A percentile compares a stretch with the other conserved stretches of the same genome.
Conservation (phyloP, 225 moss, liverwort and hornwort genomes). For the Bryum argenteum region DNA sequence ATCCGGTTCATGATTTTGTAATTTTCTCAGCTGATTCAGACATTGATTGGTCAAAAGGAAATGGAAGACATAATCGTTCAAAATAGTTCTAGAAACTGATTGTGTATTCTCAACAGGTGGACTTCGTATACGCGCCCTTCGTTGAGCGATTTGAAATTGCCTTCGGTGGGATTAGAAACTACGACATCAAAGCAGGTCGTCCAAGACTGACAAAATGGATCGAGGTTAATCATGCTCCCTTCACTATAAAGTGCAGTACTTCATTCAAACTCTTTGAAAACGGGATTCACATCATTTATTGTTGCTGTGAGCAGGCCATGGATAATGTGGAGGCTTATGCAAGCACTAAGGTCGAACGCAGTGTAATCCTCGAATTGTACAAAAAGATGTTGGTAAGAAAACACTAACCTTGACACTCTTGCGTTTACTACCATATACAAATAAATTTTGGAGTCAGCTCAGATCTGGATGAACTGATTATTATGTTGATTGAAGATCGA, state of each 20-base stretch:
- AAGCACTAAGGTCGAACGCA: slow-evolving; percentile 42
- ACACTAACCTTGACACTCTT: background rate
- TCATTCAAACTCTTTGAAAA: background rate
- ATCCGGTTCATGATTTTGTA: no score
- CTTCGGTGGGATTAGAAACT: slow-evolving; percentile 37
- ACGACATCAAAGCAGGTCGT: slow-evolving; percentile 41
- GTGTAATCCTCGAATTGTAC: slow-evolving; percentile 38
- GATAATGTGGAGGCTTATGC: slow-evolving; percentile 44
- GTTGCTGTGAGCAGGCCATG: slow-evolving; percentile 37
- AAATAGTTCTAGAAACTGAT: background rate
- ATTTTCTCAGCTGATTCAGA: no score
- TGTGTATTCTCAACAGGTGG: slow-evolving; percentile 33
- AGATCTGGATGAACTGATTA: no score
- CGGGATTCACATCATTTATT: background rate
- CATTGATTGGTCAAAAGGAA: background rate
- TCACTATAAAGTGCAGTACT: background rate
- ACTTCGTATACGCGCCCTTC: slow-evolving; percentile 48
- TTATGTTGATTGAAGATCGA: no score
- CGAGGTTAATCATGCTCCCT: slow-evolving; percentile 28
- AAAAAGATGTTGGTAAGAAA: slow-evolving; percentile 48
- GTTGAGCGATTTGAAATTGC: slow-evolving; percentile 51
- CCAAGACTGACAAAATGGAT: slow-evolving; percentile 50
- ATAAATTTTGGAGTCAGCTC: no score
- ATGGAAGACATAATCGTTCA: no score
- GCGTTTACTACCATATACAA: no score